These are phyloP conservation scores for Candolleomyces eurysporus DNA, from an alignment of 768 basidiomycete genomes.

Conservation along the genomic window DNA sequence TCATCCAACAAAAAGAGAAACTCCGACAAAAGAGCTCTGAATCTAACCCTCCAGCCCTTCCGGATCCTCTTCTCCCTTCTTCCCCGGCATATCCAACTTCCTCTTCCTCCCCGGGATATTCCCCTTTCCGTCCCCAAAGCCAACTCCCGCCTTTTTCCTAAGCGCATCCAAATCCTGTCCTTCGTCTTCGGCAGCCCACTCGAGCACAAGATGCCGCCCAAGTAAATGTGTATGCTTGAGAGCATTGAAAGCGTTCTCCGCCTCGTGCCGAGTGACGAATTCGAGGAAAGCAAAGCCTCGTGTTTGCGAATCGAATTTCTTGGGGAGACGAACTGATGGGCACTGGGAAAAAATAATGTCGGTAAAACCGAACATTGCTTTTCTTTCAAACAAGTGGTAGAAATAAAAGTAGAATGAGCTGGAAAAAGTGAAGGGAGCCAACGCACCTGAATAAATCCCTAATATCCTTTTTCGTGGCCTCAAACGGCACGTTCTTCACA, in stretches of 20 bases:
- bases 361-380: too few relatives aligned
- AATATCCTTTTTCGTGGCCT: conserved; percentile 91
- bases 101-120: conserved; percentile 69
- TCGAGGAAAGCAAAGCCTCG: conserved; percentile 98
- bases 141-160: conserved; percentile 77
- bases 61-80: conserved; percentile 30
- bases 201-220: conserved; percentile 89
- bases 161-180: conserved; percentile 76
- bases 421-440: neutral
- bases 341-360: conserved; percentile 37
- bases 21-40: too few relatives aligned
- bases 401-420: neutral
- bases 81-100: conserved; percentile 59
- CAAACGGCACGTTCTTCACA: conserved; percentile 98
- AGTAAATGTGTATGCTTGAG: conserved; percentile 94
- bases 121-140: conserved; percentile 64
- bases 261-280: conserved; percentile 86
- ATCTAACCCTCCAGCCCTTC: conserved; percentile 26
- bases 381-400: too few relatives aligned
- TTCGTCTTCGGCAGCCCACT: conserved; percentile 82
- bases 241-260: conserved; percentile 82
- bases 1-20: too few relatives aligned
- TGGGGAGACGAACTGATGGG: conserved; percentile 92
- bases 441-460: conserved; percentile 84
- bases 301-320: conserved; percentile 83